These are phyloP conservation scores for Neobulgaria alba DNA, from an alignment of 2,329 filamentous ascomycete genomes.

Conservation along the genomic window DNA sequence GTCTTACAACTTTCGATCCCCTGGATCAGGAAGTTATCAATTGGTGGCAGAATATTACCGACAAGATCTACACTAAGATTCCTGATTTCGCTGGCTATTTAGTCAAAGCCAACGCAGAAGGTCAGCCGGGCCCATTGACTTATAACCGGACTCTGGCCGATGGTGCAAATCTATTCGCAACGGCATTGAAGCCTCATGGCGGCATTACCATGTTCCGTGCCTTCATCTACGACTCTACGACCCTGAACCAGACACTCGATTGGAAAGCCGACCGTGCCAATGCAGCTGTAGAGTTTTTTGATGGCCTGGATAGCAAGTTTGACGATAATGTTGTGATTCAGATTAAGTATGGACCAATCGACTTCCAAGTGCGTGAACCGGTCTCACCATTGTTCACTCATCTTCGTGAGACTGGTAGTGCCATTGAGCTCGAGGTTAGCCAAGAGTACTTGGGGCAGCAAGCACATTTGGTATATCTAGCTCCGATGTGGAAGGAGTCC, in stretches of 20 bases:
- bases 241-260: slow-evolving; percentile 46
- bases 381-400: slow-evolving; percentile 54
- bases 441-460: slow-evolving; percentile 69
- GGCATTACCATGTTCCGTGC: slow-evolving; percentile 63
- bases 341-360: slow-evolving; percentile 67
- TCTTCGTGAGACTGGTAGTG: slow-evolving; percentile 35
- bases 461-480: slow-evolving; percentile 57
- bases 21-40: slow-evolving; percentile 48
- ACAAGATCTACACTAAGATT: slow-evolving; percentile 48
- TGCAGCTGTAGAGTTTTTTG: slow-evolving; percentile 59
- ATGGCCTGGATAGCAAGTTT: slow-evolving; percentile 54
- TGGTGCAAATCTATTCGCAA: slow-evolving; percentile 61
- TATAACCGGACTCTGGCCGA: slow-evolving; percentile 63
- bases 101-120: slow-evolving; percentile 65
- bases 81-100: slow-evolving; percentile 63
- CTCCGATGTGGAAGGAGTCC: slow-evolving; percentile 60
- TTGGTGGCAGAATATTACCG: slow-evolving; percentile 55
- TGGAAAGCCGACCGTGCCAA: slow-evolving; percentile 64
- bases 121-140: slow-evolving; percentile 58
- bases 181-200: slow-evolving; percentile 45
- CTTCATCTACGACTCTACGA: slow-evolving; percentile 64
- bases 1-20: slow-evolving; percentile 55
- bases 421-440: slow-evolving; percentile 57
- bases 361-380: slow-evolving; percentile 65
- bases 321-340: slow-evolving; percentile 64